Conservation (phyloP, 169 alveolate genomes). For the Ichthyophthirius multifiliis region DNA sequence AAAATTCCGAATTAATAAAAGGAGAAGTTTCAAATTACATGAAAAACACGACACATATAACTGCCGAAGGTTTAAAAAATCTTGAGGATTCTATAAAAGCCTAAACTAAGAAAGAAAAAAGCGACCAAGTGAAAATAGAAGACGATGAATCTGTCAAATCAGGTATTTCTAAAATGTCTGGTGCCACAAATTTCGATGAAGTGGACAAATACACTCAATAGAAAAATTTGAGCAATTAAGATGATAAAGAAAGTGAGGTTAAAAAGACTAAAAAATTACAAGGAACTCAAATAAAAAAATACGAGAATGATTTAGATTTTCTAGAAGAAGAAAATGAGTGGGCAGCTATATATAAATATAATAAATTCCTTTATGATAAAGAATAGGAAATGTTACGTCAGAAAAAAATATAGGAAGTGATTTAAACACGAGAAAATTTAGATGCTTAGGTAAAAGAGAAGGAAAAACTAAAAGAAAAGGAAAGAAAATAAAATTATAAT, state of each 20-base stretch:
- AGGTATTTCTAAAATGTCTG: conserved; percentile 45
- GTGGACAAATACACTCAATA: conserved; percentile 36
- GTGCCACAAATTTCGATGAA: conserved; percentile 42
- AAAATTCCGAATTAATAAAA: conserved; percentile 27
- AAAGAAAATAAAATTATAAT: not conserved
- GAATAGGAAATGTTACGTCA: conserved; percentile 15
- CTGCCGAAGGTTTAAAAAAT: conserved; percentile 41
- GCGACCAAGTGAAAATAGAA: conserved; percentile 7
- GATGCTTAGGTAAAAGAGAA: conserved; percentile 33
- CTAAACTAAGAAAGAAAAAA: not conserved
- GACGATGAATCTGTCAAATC: conserved; percentile 42
- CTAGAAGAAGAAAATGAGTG: conserved; percentile 46
- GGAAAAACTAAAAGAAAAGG: not conserved
- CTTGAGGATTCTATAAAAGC: conserved; percentile 25
- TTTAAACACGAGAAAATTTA: conserved; percentile 10
- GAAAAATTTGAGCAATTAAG: conserved; percentile 23
- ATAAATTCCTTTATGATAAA: conserved; percentile 40
- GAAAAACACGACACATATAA: conserved; percentile 10
- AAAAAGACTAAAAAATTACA: conserved; percentile 31
- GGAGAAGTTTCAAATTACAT: conserved; percentile 25
- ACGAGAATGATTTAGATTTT: conserved; percentile 36
- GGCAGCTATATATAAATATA: conserved; percentile 46
- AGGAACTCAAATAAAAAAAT: conserved; percentile 11
- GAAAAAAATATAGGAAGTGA: conserved; percentile 8
- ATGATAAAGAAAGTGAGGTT: not conserved